Evolutionary conservation across 768 basidiomycete genomes (phyloP), one percentile per base, ranked within the genome.

Genomic region (Pisolithus microcarpus): DNA sequence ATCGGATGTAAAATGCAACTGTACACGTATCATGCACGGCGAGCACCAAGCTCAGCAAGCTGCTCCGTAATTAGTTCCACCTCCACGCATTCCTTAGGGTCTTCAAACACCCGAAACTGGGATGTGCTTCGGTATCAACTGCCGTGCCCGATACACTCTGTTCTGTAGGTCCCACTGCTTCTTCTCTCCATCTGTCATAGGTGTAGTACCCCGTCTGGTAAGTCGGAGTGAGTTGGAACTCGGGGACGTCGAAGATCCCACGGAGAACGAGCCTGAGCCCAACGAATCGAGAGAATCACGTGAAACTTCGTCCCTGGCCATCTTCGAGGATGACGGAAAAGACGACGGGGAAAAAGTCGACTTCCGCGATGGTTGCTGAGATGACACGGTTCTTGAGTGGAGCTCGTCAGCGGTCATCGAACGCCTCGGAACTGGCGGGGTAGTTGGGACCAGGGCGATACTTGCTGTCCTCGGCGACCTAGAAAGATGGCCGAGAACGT

Each of bases 21-120:
- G 34, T 34, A 34, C 34, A 34, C 11, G 11, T 34, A 34, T 34
- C 34, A 18, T 23, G 34, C 13, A 15, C 11, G 13, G 5, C 34
- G 34, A 13, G 34, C 11, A 34, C 34, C 34, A 34, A 34, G 11
- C 34, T 34, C 26, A 26, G 26, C 23, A 23, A 61, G 30, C 36
- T 34, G 52, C 16, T 43, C 59, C 46, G 80, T 59, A 51, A 80
- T 70, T 43, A 72, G 67, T 36, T 67, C 67, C 21, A 74, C 77
- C 65, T 91, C 88, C 15, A 76, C 71, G 61, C 87, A 90, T 58
- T 91, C 86, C 55, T 58, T 68, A 9, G 89, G 83, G 38, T 79
- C 65, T 57, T 79, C 75, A 62, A 91, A 91, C 24, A 90, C 63
- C 48, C 86, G 75, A 60, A 91, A 64, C 18, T n/a, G 70, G 65